Conservation (phyloP, 2,329 filamentous ascomycete species). For the Diaporthe sp. region DNA sequence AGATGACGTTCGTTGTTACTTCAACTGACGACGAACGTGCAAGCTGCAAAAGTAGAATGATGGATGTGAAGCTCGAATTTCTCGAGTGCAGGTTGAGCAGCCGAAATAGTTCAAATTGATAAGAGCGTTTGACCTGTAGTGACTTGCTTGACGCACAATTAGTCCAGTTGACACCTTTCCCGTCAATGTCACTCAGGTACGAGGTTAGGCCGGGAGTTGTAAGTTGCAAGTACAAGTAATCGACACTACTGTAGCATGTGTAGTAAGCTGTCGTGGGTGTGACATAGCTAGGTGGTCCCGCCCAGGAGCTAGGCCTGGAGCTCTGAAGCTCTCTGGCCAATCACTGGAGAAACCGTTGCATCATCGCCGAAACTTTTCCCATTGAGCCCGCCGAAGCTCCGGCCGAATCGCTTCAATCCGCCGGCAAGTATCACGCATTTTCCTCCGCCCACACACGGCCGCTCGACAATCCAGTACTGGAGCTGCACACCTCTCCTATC, state of each 20-base stretch:
- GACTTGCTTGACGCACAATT: background rate
- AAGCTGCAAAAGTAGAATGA: background rate
- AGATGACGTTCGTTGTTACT: background rate
- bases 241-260: background rate
- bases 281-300: slow-evolving; percentile 1
- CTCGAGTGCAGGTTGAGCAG: background rate
- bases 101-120: background rate
- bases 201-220: background rate
- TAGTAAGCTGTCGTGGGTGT: background rate
- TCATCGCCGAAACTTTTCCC: slow-evolving; percentile 34
- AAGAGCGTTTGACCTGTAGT: background rate
- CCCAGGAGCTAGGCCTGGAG: slow-evolving; percentile 6
- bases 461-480: background rate
- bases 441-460: background rate
- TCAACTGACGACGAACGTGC: background rate
- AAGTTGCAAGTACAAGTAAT: background rate
- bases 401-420: background rate
- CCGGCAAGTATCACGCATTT: background rate
- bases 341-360: slow-evolving; percentile 15
- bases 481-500: background rate
- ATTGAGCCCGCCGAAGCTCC: slow-evolving; percentile 9
- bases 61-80: background rate
- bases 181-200: background rate
- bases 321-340: slow-evolving; percentile 25
- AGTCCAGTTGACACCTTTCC: slow-evolving; percentile 8